Evolutionary conservation across 2,329 filamentous ascomycete species (phyloP).

Genomic region (Xylaria sp.): DNA sequence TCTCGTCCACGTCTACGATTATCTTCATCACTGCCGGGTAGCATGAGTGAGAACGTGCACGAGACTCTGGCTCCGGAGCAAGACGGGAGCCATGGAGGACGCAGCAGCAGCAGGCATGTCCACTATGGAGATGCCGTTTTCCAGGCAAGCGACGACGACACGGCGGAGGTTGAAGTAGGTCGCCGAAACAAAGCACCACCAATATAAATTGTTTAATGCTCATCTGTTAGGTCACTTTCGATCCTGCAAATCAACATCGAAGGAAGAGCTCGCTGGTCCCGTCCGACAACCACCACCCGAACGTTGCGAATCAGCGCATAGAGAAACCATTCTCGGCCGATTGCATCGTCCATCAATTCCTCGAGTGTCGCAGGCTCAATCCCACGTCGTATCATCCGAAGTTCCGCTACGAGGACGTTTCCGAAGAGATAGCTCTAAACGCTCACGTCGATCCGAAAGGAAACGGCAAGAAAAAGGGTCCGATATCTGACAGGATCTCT

Average conservation of each 20-base stretch:
- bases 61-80: slow-evolving; percentile 13
- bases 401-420: slow-evolving; percentile 22
- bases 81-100: slow-evolving; percentile 14
- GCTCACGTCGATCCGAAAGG: slow-evolving; percentile 35
- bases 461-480: slow-evolving; percentile 13
- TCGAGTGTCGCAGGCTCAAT: slow-evolving; percentile 49
- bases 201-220: background rate
- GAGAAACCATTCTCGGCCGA: slow-evolving; percentile 41
- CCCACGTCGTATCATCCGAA: slow-evolving; percentile 16
- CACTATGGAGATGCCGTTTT: slow-evolving; percentile 37
- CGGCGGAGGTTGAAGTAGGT: slow-evolving; percentile 46
- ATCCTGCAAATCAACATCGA: slow-evolving; percentile 54
- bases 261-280: slow-evolving; percentile 61
- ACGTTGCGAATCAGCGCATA: slow-evolving; percentile 30
- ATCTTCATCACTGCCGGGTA: background rate
- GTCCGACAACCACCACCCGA: slow-evolving; percentile 40
- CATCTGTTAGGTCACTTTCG: slow-evolving; percentile 53
- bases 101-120: slow-evolving; percentile 25
- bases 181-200: background rate
- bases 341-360: slow-evolving; percentile 61
- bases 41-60: slow-evolving; percentile 18
- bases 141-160: slow-evolving; percentile 48
- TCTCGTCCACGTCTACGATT: background rate
- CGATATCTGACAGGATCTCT: slow-evolving; percentile 4
- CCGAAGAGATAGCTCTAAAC: slow-evolving; percentile 28